These are phyloP conservation scores for Coemansia sp. DNA, from an alignment of 192 early-diverging fungal species.

Conservation along the genomic window DNA sequence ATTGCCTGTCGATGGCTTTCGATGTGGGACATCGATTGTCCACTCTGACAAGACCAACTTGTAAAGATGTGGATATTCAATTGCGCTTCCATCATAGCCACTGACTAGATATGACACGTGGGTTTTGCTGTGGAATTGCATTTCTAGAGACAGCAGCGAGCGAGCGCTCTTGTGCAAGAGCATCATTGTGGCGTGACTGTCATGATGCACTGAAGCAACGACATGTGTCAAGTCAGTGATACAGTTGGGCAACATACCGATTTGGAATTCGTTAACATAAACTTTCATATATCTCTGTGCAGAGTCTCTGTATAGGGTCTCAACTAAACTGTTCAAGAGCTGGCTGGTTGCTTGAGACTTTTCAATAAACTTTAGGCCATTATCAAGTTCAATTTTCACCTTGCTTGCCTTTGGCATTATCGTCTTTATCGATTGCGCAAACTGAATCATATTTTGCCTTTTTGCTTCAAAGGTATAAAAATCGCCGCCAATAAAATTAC, in stretches of 20 bases:
- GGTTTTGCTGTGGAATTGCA: not conserved
- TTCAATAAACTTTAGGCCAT: not conserved
- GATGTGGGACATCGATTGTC: not conserved
- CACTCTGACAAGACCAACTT: not conserved
- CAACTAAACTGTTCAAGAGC: not conserved
- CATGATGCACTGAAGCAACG: not conserved
- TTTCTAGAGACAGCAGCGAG: constrained; percentile 5
- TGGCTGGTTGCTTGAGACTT: not conserved
- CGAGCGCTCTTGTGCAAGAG: constrained; percentile 7
- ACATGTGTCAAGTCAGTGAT: not conserved
- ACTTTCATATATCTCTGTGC: not conserved
- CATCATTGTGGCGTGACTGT: constrained; percentile 3
- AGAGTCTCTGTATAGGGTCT: not conserved
- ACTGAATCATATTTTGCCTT: not conserved
- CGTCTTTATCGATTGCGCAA: not conserved
- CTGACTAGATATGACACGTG: not conserved
- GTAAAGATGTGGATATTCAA: not conserved
- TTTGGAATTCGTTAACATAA: not conserved
- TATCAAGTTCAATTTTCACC: constrained; percentile 3
- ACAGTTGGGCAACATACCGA: constrained; percentile 8
- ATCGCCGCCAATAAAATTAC: not conserved
- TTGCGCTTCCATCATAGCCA: not conserved
- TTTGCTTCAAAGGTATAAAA: constrained; percentile 9
- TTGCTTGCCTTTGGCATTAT: not conserved
- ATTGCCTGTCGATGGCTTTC: not conserved